Conservation (phyloP, 2,329 filamentous ascomycete genomes). For the Dactylellina leptospora region DNA sequence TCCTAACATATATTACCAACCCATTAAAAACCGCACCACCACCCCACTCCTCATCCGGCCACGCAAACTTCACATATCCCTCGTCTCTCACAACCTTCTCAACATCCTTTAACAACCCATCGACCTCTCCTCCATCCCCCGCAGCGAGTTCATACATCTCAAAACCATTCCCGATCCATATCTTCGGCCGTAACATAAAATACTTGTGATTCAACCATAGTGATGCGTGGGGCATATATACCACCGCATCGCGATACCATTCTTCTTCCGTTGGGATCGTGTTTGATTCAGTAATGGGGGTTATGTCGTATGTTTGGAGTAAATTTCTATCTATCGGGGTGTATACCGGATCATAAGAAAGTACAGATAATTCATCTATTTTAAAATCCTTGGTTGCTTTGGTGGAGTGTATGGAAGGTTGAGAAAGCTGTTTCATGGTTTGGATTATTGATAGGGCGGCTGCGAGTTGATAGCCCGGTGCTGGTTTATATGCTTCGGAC, state of each 20-base stretch:
- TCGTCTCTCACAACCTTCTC: slow-evolving; percentile 9
- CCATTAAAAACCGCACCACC: slow-evolving; percentile 45
- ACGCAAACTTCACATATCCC: slow-evolving; percentile 25
- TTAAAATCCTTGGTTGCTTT: not conserved
- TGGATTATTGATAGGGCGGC: slow-evolving; percentile 32
- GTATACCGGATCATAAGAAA: slow-evolving; percentile 47
- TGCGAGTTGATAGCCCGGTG: slow-evolving; percentile 42
- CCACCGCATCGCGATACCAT: slow-evolving; percentile 34
- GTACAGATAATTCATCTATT: not conserved
- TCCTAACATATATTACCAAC: slow-evolving; percentile 42
- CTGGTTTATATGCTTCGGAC: slow-evolving; percentile 16
- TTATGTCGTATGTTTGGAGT: slow-evolving; percentile 4
- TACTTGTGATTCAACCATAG: slow-evolving; percentile 51
- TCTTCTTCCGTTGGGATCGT: not conserved
- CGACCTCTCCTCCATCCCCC: not conserved
- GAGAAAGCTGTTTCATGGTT: slow-evolving; percentile 10
- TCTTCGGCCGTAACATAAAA: slow-evolving; percentile 22
- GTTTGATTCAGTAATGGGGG: not conserved
- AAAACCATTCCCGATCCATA: slow-evolving; percentile 48
- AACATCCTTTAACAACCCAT: slow-evolving; percentile 13
- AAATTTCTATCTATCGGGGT: slow-evolving; percentile 18
- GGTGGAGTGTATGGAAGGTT: too few species aligned
- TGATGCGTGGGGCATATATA: slow-evolving; percentile 50
- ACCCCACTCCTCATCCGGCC: slow-evolving; percentile 46
- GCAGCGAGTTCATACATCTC: slow-evolving; percentile 29